Evolutionary conservation across 2,329 filamentous ascomycete species (phyloP), one percentile per base, ranked within the genome.

Genomic region (Apiospora sp.): DNA sequence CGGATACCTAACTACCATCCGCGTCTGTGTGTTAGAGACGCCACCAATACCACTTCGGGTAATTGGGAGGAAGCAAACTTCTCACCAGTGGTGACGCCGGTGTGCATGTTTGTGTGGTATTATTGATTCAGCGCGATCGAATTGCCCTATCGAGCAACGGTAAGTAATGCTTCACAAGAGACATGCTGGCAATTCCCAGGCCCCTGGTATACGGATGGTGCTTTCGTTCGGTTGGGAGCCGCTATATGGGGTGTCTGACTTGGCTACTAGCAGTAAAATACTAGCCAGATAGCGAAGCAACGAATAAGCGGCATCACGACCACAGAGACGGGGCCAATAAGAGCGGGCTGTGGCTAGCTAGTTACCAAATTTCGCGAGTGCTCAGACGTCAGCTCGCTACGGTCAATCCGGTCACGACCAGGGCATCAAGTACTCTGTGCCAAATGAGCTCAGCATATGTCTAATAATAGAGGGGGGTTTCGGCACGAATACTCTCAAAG

Each of bases 1-100:
- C 34, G 19, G 34, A 41, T 64, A n/a, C 27, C n/a, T 10, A 12
- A 41, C 6, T 22, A 37, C 7, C 54, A 61, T 30, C 54, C 54
- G 37, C 37, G 4, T 37, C 30, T 37, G 30, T 61, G 54, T 37
- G 30, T 12, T 12, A 64, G 58, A 19, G 13, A 19, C 22, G 58
- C 58, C 58, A 64, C 58, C 58, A 64, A 64, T n/a, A 41, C 34
- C 58, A 12, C 58, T n/a, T 37, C 6, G 58, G 30, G 54, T n/a
- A 61, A 10, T 22, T 61, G 54, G 22, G 58, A 64, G 41, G 58
- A 64, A 64, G 34, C n/a, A 22, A 41, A 22, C 19, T 64, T n/a
- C 34, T n/a, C 34, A n/a, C 1, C 1, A 22, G 8, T 41, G 34
- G 19, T n/a, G 30, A 37, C 34, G 34, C 30, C 1, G 34, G n/a